phyloP scores from a whole-genome alignment of 73 alveolate species.

The Paramecium caudatum region DNA sequence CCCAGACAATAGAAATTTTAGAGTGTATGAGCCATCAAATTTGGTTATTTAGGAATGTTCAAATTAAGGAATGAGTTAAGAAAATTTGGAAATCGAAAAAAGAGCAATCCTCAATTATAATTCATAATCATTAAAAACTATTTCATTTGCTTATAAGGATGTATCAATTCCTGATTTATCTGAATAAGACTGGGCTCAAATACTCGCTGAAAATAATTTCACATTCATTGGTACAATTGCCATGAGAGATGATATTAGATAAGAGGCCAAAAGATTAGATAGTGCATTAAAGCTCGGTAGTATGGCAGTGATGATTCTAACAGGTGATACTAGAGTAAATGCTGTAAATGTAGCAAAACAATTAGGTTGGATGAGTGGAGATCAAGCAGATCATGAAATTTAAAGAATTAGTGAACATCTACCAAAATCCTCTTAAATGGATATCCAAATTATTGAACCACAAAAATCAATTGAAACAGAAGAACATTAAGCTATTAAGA shows the following conservation, averaged over 20 bases:
- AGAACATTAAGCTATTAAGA: slow-evolving; percentile 6
- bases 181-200: neutral
- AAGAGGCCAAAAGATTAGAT: slow-evolving; percentile 55
- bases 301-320: slow-evolving; percentile 17
- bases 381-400: slow-evolving; percentile 57
- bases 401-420: slow-evolving; percentile 68
- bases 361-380: slow-evolving; percentile 51
- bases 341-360: slow-evolving; percentile 53
- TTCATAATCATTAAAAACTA: slow-evolving; percentile 42
- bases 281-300: slow-evolving; percentile 3
- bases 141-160: slow-evolving; percentile 59
- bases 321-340: slow-evolving; percentile 66
- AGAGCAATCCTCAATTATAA: slow-evolving; percentile 21
- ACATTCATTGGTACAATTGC: slow-evolving; percentile 48
- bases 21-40: slow-evolving; percentile 17
- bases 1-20: neutral
- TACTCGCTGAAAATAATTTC: slow-evolving; percentile 1
- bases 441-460: neutral
- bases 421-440: slow-evolving; percentile 22
- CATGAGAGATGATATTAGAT: slow-evolving; percentile 55
- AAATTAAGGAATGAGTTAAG: neutral
- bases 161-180: neutral
- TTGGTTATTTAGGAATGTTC: neutral
- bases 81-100: neutral
- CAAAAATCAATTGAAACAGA: neutral